Conservation (phyloP, 2,329 filamentous ascomycete genomes). For the Alternaria gansuensis region DNA sequence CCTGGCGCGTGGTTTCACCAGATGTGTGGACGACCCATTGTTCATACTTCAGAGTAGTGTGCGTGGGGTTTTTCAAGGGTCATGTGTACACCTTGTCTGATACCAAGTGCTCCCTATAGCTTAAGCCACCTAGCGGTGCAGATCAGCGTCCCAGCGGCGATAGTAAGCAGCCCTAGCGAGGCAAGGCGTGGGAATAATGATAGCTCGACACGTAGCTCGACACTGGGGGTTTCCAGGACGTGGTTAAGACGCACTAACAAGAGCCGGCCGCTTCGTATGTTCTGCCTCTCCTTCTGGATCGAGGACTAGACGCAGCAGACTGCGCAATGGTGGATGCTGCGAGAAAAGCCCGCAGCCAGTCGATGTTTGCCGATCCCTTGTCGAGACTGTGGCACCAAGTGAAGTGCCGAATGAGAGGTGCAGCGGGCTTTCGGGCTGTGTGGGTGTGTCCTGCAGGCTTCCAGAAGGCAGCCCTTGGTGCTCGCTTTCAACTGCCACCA, state of each 20-base stretch:
- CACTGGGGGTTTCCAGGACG: constrained; percentile 9
- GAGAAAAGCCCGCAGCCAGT: constrained; percentile 5
- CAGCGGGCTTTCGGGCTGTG: constrained; percentile 8
- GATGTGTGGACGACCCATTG: constrained; percentile 9
- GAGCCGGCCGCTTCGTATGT: constrained; percentile 6
- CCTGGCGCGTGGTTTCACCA: constrained; percentile 12
- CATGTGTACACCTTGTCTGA: background rate
- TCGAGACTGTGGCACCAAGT: constrained; percentile 5
- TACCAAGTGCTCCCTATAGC: constrained; percentile 8
- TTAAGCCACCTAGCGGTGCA: constrained; percentile 9
- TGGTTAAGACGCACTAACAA: background rate
- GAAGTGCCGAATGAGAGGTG: constrained; percentile 5
- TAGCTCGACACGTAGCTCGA: background rate
- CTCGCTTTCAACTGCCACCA: constrained; percentile 4
- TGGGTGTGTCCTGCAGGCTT: constrained; percentile 2
- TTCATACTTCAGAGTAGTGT: constrained; percentile 4
- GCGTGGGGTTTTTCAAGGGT: constrained; percentile 15
- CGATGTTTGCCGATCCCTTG: constrained; percentile 2
- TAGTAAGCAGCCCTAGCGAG: constrained; percentile 4
- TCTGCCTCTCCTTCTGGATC: constrained; percentile 9
- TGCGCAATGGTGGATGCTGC: background rate
- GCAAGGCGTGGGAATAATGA: constrained; percentile 10
- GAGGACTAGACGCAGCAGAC: constrained; percentile 11
- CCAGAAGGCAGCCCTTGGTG: constrained; percentile 12
- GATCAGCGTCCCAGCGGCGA: constrained; percentile 15